Evolutionary conservation across 1,139 yeast genomes (phyloP), one percentile per base, ranked within the genome.

Genomic region (Yamadazyma sp.): DNA sequence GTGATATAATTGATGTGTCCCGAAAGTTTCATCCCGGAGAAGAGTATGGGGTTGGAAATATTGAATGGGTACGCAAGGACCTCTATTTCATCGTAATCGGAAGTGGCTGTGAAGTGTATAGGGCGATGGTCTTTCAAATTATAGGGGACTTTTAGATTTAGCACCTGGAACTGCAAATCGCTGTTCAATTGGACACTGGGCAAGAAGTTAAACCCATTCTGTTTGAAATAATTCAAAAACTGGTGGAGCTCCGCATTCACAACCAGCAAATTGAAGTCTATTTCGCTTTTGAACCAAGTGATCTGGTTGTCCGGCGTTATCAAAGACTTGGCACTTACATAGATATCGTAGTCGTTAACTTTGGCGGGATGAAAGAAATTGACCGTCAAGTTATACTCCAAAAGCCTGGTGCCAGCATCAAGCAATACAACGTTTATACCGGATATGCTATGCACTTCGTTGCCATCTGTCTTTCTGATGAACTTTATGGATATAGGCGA

Each of bases 51-150:
- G 55, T 79, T 81, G 10, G 83, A 78, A 37, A 79, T 59, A 38
- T 73, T 79, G 57, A 81, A 83, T 0, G 89, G 88, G 37, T 63
- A 69, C 8, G 77, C 64, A 17, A 39, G 16, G 5, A 50, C 40
- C 10, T 49, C 50, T 4, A 50, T 44, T 1, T 42, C 41, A 2
- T 15, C 12, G 26, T 35, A 23, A n/a, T 36, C 17, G 22, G 34
- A 27, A 5, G 46, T 26, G 17, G 34, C 29, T 15, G 23, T 33
- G 42, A 47, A 46, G 12, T 32, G 16, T 14, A 45, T 29, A 23
- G 47, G 45, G 26, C 5, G n/a, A 17, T 39, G 38, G 28, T 18
- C 33, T n/a, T 14, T 32, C 24, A 38, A 35, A 23, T 31, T 38
- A 26, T 33, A 32, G 18, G 22, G 33, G 15, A 37, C 17, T 18